Evolutionary conservation across 2,329 filamentous ascomycete species (phyloP), one percentile per base, ranked within the genome.

Genomic region (Alternaria arbusti): DNA sequence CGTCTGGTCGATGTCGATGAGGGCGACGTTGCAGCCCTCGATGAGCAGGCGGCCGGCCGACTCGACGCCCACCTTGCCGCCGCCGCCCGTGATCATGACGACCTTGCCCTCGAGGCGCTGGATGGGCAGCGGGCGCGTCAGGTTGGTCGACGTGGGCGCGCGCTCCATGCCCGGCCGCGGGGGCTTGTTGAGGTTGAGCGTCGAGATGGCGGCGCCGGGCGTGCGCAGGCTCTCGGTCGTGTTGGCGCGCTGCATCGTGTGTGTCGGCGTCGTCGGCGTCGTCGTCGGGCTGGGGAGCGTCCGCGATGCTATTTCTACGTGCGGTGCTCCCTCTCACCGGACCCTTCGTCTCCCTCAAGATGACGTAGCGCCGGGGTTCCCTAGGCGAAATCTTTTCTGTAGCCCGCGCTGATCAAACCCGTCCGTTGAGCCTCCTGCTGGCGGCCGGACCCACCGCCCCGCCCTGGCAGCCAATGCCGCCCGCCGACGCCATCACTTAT

Each of bases 1-100:
- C 9, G 64, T 64, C 56, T 67, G 64, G 59, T 74, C 68, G 62
- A 78, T 77, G 59, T 82, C 79, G 51, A 81, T 70, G 6, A 81
- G 67, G 12, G 71, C 72, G 32, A 81, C 76, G 20, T 76, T 80
- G 25, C 79, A 79, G 26, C 78, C 79, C 54, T 81, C 80, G 15
- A 74, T 67, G 0, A 81, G 67, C 47, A 80, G 70, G 6, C 80
- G 72, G 5, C 72, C 68, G 17, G 78, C 78, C 8, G 77, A 79
- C 65, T 80, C 78, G 13, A 80, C 70, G 63, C 72, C 75, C 23
- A 78, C 74, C 50, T 75, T 76, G 44, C 74, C 73, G 40, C 70
- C 76, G 20, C 74, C 76, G 32, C 76, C 76, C 1, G 74, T 77
- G 67, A 79, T 77, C 57, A 79, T 61, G 25, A 74, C 74, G 26